A percentile compares a stretch with the other conserved stretches of the same genome.
These are phyloP conservation scores for Eudorina sp. DNA, from an alignment of 139 green algal species.

Conservation along the genomic window DNA sequence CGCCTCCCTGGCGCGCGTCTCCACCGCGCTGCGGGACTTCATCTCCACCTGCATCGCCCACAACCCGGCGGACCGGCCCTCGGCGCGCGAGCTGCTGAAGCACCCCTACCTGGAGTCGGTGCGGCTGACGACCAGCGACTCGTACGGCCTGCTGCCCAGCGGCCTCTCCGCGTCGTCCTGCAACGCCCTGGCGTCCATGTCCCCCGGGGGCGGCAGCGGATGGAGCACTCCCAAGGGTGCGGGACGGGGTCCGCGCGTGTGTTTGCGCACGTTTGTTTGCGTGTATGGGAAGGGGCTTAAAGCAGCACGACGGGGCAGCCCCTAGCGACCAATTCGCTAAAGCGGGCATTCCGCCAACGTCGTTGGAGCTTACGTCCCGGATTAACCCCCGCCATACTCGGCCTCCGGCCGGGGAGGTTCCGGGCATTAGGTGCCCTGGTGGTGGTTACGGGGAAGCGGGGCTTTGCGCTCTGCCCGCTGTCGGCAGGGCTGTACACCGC, in stretches of 20 bases:
- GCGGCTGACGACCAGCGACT: background rate
- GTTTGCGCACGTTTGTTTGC: background rate
- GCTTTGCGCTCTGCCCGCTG: no score
- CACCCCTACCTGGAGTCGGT: constrained; percentile 86
- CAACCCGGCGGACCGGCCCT: constrained; percentile 70
- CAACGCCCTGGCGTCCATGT: background rate
- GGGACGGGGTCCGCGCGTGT: background rate
- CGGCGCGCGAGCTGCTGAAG: constrained; percentile 89
- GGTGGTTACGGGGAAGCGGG: background rate
- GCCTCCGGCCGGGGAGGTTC: no score
- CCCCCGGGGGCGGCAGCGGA: background rate
- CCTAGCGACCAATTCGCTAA: no score
- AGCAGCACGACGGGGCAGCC: no score
- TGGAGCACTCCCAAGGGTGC: constrained; percentile 36
- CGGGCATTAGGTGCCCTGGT: background rate
- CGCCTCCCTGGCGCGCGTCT: constrained; percentile 80
- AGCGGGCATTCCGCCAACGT: no score
- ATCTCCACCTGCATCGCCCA: constrained; percentile 88
- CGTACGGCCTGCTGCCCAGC: background rate
- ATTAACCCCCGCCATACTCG: no score
- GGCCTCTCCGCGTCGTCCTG: no score
- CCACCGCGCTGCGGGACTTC: constrained; percentile 80
- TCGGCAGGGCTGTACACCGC: no score
- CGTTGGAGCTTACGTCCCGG: no score
- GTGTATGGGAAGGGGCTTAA: no score